A percentile compares a stretch with the other conserved stretches of the same genome.
Evolutionary conservation across 306 rosid genomes (phyloP).

Genomic region (Begonia masoniana): DNA sequence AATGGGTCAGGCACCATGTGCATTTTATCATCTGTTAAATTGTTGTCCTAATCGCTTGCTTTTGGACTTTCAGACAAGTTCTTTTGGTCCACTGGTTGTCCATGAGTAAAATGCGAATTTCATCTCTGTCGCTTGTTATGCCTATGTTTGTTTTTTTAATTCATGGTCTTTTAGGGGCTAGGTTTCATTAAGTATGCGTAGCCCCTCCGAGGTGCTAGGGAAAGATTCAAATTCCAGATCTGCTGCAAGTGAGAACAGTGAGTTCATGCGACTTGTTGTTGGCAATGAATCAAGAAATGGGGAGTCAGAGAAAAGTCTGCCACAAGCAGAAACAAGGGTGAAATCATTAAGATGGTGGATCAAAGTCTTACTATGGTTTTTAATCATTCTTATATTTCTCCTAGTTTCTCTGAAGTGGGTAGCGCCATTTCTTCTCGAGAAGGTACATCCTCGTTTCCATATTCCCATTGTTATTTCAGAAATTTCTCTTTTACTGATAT

Average conservation of each 20-base stretch:
- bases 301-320: constrained; percentile 40
- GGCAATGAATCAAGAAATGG: constrained; percentile 43
- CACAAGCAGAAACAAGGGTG: constrained; percentile 36
- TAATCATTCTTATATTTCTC: constrained; percentile 24
- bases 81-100: no score
- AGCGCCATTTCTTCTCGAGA: constrained; percentile 64
- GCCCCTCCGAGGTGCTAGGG: constrained; percentile 36
- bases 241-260: constrained; percentile 53
- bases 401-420: constrained; percentile 63
- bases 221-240: constrained; percentile 36
- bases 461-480: not conserved
- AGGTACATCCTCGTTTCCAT: constrained; percentile 29
- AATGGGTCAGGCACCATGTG: no score
- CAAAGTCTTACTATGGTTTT: constrained; percentile 39
- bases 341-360: constrained; percentile 60
- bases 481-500: not conserved
- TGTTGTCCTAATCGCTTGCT: no score
- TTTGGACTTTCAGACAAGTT: no score
- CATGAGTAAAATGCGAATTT: no score
- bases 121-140: no score
- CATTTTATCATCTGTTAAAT: no score
- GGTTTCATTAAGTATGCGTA: constrained; percentile 33
- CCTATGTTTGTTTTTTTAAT: no score
- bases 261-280: constrained; percentile 54
- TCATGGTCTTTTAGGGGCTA: no score